Base-by-base conservation (phyloP, 495 filamentous ascomycete genomes). In the Penicillium desertorum region DNA sequence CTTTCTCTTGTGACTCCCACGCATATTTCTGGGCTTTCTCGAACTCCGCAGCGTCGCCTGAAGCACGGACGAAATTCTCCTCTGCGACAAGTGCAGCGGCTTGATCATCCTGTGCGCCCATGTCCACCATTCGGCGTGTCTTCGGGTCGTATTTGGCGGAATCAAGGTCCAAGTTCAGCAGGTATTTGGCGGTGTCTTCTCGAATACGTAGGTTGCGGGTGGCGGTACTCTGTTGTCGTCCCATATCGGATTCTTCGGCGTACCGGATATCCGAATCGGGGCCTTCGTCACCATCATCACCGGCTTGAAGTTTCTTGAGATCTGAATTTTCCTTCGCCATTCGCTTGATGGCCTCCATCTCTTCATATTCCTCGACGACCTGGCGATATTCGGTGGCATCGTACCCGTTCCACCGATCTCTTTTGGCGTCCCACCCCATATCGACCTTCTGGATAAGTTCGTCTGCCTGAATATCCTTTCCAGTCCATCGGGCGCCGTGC, bases 71-170 rank as follows among this genome's bases (percentile, higher is more conserved):
- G 65, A 94, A 97, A 58, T 92, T 92, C 64, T 98, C 94, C 67
- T 98, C 95, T 4, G 91, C 94, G 44, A 97, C 92, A 36, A 97
- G 77, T 10, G 88, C 86, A 17, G 95, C 88, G 5, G 93, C 90
- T 60, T 87, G 84, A 75, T 98, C 92, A 19, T 76, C 71, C 37
- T 89, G 89, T 6, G 89, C 92, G 34, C 93, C 92, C 61, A 84
- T 83, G 60, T 96, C 92, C 5, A 96, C 88, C 86, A 98, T 96
- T 5, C 90, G 88, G 56, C 94, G 84, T 34, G 93, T 98, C 68
- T 98, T 98, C 0, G 94, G 94, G 65, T 98, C 95, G 72, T 98
- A 98, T 67, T 96, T 96, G 12, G 94, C 95, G 1, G 93, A 96
- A 62, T 98, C 94, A 3, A 95, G 82, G 63, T 98, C 94, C 5